Evolutionary conservation across 2,329 filamentous ascomycete genomes (phyloP).

Genomic region (Lasiodiplodia sp.): DNA sequence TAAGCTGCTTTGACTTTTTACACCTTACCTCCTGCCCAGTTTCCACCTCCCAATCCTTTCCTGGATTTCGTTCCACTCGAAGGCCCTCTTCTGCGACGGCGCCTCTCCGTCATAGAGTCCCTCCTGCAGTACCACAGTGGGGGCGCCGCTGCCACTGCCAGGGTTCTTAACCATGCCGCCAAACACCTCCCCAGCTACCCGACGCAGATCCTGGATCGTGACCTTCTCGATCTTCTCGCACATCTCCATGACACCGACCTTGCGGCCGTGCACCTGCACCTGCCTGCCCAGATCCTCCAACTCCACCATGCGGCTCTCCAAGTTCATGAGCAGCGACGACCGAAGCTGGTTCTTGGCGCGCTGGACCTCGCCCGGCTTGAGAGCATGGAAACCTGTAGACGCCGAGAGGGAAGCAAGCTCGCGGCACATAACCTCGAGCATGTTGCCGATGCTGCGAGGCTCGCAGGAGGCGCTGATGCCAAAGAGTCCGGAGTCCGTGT

Average conservation of each 20-base stretch:
- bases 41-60: constrained; percentile 84
- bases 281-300: constrained; percentile 94
- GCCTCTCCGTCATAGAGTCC: constrained; percentile 67
- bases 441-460: constrained; percentile 76
- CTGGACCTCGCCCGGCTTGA: constrained; percentile 80
- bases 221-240: constrained; percentile 83
- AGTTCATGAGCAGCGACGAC: constrained; percentile 91
- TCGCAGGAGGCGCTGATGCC: constrained; percentile 89
- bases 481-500: constrained; percentile 94
- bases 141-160: constrained; percentile 82
- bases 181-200: constrained; percentile 81
- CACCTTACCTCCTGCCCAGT: constrained; percentile 68
- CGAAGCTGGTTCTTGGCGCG: constrained; percentile 97
- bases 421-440: constrained; percentile 95
- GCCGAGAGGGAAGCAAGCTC: constrained; percentile 81
- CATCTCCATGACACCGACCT: constrained; percentile 93
- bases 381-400: constrained; percentile 74
- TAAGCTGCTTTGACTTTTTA: neutral
- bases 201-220: constrained; percentile 78
- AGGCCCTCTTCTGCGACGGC: constrained; percentile 69
- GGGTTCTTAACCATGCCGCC: constrained; percentile 77
- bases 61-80: constrained; percentile 90
- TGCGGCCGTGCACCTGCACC: constrained; percentile 94
- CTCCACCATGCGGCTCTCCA: constrained; percentile 96
- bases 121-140: constrained; percentile 94